Evolutionary conservation across 2,329 filamentous ascomycete genomes (phyloP), one percentile per base, ranked within the genome.

Genomic region (Pyrenophora seminiperda): DNA sequence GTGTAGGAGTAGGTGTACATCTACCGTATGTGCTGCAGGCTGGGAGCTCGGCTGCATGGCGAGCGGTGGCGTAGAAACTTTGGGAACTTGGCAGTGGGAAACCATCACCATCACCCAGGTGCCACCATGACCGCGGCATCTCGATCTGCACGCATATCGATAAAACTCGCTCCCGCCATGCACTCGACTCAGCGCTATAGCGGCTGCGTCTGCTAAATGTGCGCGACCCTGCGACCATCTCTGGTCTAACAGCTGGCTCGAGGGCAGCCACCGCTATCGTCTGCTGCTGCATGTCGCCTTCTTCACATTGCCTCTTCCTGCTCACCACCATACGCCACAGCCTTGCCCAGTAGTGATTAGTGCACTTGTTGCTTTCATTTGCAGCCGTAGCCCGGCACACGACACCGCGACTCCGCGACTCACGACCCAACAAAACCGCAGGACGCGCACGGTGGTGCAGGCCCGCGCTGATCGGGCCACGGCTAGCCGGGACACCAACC

Each of bases 391-490:
- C n/a, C 48, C 24, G 24, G 13, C 45, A 38, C 20, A 33, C 11
- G 47, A 19, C 47, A 34, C 37, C 41, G 20, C 20, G 20, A 22
- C 20, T 4, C 20, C 20, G 20, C 22, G 24, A 27, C 24, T 37
- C 37, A 39, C 34, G 57, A 63, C 63, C 61, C 61, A 59, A 65
- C 57, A 52, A 62, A 52, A 45, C 45, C 51, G 55, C 54, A 49
- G 52, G 22, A 27, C 9, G 10, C 32, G 42, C 47, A 41, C 37
- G 36, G 31, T 44, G 10, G 31, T 29, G 40, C 49, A 44, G 52
- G 47, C 53, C 59, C 55, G 56, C 51, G 65, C 44, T 65, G 65
- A 67, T 70, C 66, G 68, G 66, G 62, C 61, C 54, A 54, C 61
- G 54, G 53, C 56, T 53, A 58, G 53, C 58, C 53, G 46, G 52